Evolutionary conservation across 2,329 filamentous ascomycete species (phyloP).

Genomic region (Clonostachys rosea): DNA sequence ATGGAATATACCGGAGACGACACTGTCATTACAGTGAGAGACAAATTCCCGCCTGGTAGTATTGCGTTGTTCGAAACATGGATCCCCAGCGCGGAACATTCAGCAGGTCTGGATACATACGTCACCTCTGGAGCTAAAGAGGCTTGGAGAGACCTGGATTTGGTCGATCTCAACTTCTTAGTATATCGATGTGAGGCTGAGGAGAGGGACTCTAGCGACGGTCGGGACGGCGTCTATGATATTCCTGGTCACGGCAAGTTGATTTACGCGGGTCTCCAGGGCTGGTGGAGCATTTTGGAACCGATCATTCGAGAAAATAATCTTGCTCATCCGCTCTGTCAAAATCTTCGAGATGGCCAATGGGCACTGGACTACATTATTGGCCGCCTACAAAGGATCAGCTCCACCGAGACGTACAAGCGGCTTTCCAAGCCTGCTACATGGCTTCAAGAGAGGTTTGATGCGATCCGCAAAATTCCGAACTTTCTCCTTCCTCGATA

Average conservation of each 20-base stretch:
- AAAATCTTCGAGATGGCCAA: slow-evolving; percentile 84
- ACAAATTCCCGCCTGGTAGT: slow-evolving; percentile 86
- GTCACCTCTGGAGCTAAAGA: slow-evolving; percentile 76
- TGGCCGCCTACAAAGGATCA: slow-evolving; percentile 69
- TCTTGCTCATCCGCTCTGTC: slow-evolving; percentile 86
- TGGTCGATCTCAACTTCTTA: slow-evolving; percentile 86
- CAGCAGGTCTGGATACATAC: slow-evolving; percentile 77
- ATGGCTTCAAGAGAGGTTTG: slow-evolving; percentile 83
- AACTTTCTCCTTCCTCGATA: slow-evolving; percentile 89
- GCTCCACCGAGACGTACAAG: slow-evolving; percentile 56
- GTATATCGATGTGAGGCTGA: slow-evolving; percentile 91
- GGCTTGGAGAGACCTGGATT: slow-evolving; percentile 69
- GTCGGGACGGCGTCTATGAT: slow-evolving; percentile 81
- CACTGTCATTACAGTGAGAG: slow-evolving; percentile 74
- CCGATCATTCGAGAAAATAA: slow-evolving; percentile 85
- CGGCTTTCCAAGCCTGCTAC: slow-evolving; percentile 60
- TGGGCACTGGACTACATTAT: slow-evolving; percentile 91
- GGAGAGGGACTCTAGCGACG: slow-evolving; percentile 72
- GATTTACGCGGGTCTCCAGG: slow-evolving; percentile 94
- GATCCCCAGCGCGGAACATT: slow-evolving; percentile 84
- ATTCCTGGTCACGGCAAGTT: slow-evolving; percentile 81
- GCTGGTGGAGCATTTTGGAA: slow-evolving; percentile 93
- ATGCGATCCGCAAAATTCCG: slow-evolving; percentile 79
- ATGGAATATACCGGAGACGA: slow-evolving; percentile 69
- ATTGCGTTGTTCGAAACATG: slow-evolving; percentile 95